Conservation (phyloP, 2,329 filamentous ascomycete species). For the Purpureocillium lavendulum region DNA sequence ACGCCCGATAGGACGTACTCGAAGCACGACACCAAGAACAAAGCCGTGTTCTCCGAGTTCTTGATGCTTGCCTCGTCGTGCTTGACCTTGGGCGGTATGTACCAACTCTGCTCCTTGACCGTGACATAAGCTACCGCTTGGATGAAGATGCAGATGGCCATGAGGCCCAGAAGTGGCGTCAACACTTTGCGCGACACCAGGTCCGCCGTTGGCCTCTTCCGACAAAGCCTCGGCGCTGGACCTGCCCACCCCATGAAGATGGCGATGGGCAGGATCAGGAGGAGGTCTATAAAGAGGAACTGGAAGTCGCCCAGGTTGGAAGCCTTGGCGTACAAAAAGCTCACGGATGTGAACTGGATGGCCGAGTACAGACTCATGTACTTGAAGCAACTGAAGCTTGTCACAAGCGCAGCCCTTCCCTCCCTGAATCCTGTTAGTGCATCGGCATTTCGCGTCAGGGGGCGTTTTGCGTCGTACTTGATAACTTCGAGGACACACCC, state of each 20-base stretch:
- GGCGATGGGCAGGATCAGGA: slow-evolving; percentile 88
- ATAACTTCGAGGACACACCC: slow-evolving; percentile 92
- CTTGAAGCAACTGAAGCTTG: slow-evolving; percentile 98
- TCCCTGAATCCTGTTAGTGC: slow-evolving; percentile 46
- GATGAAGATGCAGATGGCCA: slow-evolving; percentile 67
- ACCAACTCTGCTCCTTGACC: slow-evolving; percentile 78
- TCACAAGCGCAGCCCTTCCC: slow-evolving; percentile 90
- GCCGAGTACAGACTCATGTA: slow-evolving; percentile 99
- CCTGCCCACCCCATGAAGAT: slow-evolving; percentile 99
- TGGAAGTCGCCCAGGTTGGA: slow-evolving; percentile 97
- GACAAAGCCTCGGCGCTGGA: slow-evolving; percentile 66
- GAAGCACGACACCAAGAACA: slow-evolving; percentile 87
- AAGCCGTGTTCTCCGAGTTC: slow-evolving; percentile 87
- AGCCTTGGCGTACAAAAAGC: slow-evolving; percentile 87
- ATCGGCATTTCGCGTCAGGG: background rate
- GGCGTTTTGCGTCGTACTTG: slow-evolving; percentile 35
- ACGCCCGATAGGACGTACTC: slow-evolving; percentile 90
- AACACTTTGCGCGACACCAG: slow-evolving; percentile 90
- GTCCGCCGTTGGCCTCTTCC: slow-evolving; percentile 84
- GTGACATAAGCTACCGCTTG: slow-evolving; percentile 67
- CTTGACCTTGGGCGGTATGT: slow-evolving; percentile 69
- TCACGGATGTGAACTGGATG: slow-evolving; percentile 97
- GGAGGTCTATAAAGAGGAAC: slow-evolving; percentile 90
- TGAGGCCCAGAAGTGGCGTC: slow-evolving; percentile 81
- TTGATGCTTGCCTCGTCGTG: slow-evolving; percentile 74